A percentile compares a stretch with the other conserved stretches of the same genome.
Conservation (phyloP, 2,329 filamentous ascomycete species). For the Corynespora cassiicola region DNA sequence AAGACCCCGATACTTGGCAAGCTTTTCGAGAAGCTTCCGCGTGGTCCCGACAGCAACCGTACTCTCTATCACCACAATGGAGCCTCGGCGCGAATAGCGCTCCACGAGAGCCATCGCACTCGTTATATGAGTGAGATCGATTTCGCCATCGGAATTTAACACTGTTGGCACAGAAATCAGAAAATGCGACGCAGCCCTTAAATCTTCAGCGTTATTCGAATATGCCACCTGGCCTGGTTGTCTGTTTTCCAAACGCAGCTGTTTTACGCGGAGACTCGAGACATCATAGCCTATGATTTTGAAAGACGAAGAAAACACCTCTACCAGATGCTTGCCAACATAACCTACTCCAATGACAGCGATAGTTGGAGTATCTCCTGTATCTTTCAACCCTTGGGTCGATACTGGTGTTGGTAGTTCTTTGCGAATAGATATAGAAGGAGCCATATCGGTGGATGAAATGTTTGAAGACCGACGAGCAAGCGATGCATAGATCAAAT, state of each 20-base stretch:
- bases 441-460: too few species aligned
- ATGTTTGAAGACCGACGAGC: too few species aligned
- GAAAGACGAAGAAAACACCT: constrained; percentile 50
- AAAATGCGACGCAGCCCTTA: constrained; percentile 54
- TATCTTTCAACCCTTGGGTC: background rate
- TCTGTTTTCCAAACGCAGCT: constrained; percentile 1
- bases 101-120: constrained; percentile 53
- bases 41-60: constrained; percentile 64
- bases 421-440: too few species aligned
- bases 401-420: background rate
- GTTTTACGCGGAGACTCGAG: constrained; percentile 13
- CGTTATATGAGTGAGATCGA: constrained; percentile 57
- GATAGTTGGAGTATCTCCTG: constrained; percentile 28
- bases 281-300: constrained; percentile 49
- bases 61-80: constrained; percentile 60
- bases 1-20: constrained; percentile 35
- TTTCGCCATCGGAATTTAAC: constrained; percentile 52
- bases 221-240: constrained; percentile 1
- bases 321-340: constrained; percentile 58
- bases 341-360: constrained; percentile 62
- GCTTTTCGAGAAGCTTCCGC: constrained; percentile 54
- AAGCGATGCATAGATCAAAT: too few species aligned
- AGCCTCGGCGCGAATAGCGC: constrained; percentile 50
- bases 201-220: constrained; percentile 25
- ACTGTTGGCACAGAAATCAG: constrained; percentile 62